Conservation (phyloP, 2,329 filamentous ascomycete genomes). For the Aspergillus fumigatiaffinis region DNA sequence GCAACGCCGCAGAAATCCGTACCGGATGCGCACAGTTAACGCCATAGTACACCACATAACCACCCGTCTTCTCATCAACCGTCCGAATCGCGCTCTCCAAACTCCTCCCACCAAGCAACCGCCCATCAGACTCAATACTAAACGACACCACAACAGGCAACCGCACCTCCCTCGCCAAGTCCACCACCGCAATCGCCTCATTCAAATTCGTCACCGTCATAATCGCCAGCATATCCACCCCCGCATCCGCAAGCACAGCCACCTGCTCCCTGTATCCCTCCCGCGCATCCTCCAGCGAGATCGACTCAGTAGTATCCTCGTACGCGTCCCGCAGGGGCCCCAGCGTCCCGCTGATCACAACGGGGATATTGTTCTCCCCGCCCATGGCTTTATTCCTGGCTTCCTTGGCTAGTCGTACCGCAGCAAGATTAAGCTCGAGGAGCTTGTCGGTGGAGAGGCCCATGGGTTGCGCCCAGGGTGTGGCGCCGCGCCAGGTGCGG, state of each 20-base stretch:
- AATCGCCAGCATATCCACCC: conserved; percentile 3
- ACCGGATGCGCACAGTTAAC: conserved; percentile 4
- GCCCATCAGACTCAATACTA: background rate
- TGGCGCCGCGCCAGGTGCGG: conserved; percentile 10
- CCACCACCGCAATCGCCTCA: conserved; percentile 5
- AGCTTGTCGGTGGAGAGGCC: background rate
- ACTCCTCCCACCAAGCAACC: background rate
- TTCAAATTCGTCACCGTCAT: conserved; percentile 6
- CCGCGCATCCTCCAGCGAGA: background rate
- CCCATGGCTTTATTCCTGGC: background rate
- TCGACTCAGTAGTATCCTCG: background rate
- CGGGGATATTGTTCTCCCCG: background rate
- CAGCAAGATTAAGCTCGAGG: background rate
- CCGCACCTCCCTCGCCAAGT: conserved; percentile 2
- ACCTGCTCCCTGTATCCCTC: conserved; percentile 2
- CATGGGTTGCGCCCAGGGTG: conserved; percentile 7
- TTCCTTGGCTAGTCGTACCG: background rate
- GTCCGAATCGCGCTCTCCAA: conserved; percentile 1
- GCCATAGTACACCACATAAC: conserved; percentile 1
- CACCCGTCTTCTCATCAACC: background rate
- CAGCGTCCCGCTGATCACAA: conserved; percentile 4
- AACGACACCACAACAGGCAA: conserved; percentile 6
- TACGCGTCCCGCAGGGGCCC: conserved; percentile 7
- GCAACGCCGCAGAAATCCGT: background rate
- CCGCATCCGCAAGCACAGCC: conserved; percentile 1